Evolutionary conservation across 108 stramenopile species (phyloP).

Genomic region (Skeletonema grethae): DNA sequence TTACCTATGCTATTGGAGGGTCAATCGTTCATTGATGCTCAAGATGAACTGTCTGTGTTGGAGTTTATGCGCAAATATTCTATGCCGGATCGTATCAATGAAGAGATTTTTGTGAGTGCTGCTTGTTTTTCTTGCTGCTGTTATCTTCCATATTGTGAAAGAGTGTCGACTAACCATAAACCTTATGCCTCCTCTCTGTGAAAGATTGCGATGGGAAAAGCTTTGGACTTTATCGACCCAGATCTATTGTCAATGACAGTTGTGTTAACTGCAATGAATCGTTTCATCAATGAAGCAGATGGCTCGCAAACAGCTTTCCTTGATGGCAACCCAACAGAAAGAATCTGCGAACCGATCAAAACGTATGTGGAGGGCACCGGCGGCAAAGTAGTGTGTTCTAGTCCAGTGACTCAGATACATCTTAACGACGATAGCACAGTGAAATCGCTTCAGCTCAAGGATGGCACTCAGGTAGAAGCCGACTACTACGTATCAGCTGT

Average conservation of each 20-base stretch:
- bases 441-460: conserved; percentile 79
- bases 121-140: neutral
- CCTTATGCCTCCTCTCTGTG: too few relatives aligned
- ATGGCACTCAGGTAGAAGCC: conserved; percentile 84
- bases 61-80: conserved; percentile 97
- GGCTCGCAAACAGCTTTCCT: conserved; percentile 96
- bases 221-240: conserved; percentile 96
- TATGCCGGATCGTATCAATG: conserved; percentile 96
- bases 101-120: conserved; percentile 82
- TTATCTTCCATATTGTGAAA: conserved; percentile 7
- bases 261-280: conserved; percentile 95
- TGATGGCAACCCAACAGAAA: conserved; percentile 94
- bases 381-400: conserved; percentile 72
- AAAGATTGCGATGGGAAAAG: conserved; percentile 94
- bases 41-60: conserved; percentile 91
- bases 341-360: conserved; percentile 90
- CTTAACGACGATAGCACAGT: conserved; percentile 85
- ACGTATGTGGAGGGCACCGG: conserved; percentile 80
- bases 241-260: conserved; percentile 96
- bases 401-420: conserved; percentile 87
- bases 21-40: conserved; percentile 96
- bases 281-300: conserved; percentile 95
- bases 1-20: conserved; percentile 95
- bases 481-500: conserved; percentile 96
- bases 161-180: conserved; percentile 21